These are phyloP conservation scores for Selaginella moellendorffii DNA, from an alignment of 75 land plant genomes.

Conservation along the genomic window DNA sequence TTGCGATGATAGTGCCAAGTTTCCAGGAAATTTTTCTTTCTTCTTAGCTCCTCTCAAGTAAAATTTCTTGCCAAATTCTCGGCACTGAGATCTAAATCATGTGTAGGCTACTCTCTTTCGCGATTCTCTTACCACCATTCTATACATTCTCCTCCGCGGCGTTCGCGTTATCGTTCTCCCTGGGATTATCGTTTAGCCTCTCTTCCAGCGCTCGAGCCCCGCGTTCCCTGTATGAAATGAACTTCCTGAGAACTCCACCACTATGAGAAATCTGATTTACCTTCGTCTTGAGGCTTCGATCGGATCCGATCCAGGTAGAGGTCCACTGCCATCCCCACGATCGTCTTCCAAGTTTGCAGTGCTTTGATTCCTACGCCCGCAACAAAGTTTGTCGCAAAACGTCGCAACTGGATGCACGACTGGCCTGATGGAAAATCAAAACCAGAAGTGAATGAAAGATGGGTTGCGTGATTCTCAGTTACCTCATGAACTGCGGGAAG, in stretches of 20 bases:
- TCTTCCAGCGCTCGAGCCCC: constrained; percentile 93
- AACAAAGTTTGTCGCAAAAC: constrained; percentile 51
- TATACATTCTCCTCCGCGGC: background rate
- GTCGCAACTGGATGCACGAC: constrained; percentile 57
- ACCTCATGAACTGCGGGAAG: constrained; percentile 74
- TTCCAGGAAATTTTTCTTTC: too few species aligned
- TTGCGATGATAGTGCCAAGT: too few species aligned
- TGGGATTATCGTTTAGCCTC: constrained; percentile 48
- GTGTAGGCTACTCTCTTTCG: too few species aligned
- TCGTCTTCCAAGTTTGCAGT: constrained; percentile 21
- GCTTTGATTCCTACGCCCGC: constrained; percentile 42
- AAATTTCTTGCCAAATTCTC: too few species aligned
- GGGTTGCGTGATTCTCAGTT: background rate
- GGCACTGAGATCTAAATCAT: too few species aligned
- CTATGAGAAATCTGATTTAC: constrained; percentile 19
- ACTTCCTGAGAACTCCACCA: background rate
- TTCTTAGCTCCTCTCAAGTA: too few species aligned
- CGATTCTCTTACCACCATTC: too few species aligned
- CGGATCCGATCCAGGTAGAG: constrained; percentile 76
- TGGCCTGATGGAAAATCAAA: constrained; percentile 34
- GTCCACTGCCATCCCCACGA: constrained; percentile 33
- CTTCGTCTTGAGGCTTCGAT: constrained; percentile 88
- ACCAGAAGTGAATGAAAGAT: background rate
- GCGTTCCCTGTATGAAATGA: constrained; percentile 48
- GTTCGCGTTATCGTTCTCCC: background rate